Evolutionary conservation across 441 rosid genomes (phyloP), one percentile per base, ranked within the genome.

Genomic region (Raphanus hybrid): DNA sequence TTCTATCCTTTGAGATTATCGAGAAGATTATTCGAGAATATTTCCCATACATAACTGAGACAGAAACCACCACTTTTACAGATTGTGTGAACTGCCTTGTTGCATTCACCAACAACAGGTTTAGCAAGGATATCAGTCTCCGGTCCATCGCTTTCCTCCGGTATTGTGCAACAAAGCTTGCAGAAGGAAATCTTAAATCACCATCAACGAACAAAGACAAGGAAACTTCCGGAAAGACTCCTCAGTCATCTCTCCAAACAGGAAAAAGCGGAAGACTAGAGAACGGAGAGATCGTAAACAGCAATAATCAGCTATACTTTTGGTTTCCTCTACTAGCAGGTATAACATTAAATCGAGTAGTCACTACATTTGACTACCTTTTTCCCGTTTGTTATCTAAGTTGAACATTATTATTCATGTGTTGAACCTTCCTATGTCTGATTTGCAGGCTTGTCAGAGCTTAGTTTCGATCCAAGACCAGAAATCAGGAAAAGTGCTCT

Each of bases 271-370:
- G 81, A 73, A 86, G 84, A 82, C 87, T 79, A 79, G 97, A 90
- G 26, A 91, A 86, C 60, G 96, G 96, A 75, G 96, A 85, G 77
- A 78, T 86, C 64, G 69, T 64, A 15, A 93, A 89, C 75, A 97
- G 83, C 85, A 96, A 88, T 73, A 85, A 85, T 76, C 97, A 97
- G 84, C 91, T 92, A 63, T 85, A 91, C 84, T 94, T 94, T 78
- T 97, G 99, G 99, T 97, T 97, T 76, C 98, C 99, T 48, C 81
- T 97, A 84, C 85, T 97, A 84, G 98, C 99, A 74, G 99, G 99
- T 94, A 74, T 8, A 55, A 8, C 27, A 54, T 54, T 3, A 54
- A 6, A 16, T 3, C 7, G 23, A 54, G 16, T 54, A 15, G 58
- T 54, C 58, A 15, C 10, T 15, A 54, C 23, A 52, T 73, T 18